Conservation (phyloP, 2,329 filamentous ascomycete genomes). For the Keithomyces neogunnii region DNA sequence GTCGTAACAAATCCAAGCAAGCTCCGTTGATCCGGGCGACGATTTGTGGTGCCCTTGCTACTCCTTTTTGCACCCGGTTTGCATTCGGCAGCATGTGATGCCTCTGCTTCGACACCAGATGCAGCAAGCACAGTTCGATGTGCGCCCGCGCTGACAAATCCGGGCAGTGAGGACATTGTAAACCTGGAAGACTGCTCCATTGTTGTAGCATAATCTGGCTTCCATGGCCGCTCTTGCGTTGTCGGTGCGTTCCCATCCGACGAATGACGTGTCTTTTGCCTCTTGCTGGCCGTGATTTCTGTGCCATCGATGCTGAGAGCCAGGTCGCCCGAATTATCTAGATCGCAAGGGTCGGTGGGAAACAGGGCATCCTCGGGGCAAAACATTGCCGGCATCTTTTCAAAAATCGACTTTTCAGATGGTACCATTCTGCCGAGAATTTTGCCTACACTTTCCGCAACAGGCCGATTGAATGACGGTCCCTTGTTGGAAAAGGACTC, state of each 20-base stretch:
- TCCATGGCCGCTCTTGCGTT: conserved; percentile 25
- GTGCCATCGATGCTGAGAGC: conserved; percentile 12
- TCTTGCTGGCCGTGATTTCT: conserved; percentile 18
- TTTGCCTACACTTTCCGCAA: conserved; percentile 58
- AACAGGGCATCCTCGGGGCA: conserved; percentile 59
- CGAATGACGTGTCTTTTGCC: conserved; percentile 17
- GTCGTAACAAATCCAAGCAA: conserved; percentile 32
- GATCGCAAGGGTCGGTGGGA: conserved; percentile 51
- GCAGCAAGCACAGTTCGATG: conserved; percentile 36
- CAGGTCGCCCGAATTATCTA: conserved; percentile 16
- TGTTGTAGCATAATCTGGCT: conserved; percentile 46
- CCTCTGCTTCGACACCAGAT: conserved; percentile 11
- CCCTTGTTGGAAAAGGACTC: conserved; percentile 49
- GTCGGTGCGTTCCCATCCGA: conserved; percentile 8
- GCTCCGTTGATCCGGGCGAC: conserved; percentile 31
- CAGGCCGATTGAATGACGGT: conserved; percentile 55
- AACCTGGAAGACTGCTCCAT: conserved; percentile 53
- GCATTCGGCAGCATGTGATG: background rate
- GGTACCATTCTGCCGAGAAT: conserved; percentile 62
- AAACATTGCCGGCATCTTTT: conserved; percentile 43
- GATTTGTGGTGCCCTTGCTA: conserved; percentile 19
- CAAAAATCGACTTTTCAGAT: conserved; percentile 43
- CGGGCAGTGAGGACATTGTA: conserved; percentile 46
- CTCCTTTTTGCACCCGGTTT: conserved; percentile 12
- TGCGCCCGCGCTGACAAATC: conserved; percentile 54